Base-by-base conservation (phyloP, 768 basidiomycete genomes). In the Exsudoporus frostii region DNA sequence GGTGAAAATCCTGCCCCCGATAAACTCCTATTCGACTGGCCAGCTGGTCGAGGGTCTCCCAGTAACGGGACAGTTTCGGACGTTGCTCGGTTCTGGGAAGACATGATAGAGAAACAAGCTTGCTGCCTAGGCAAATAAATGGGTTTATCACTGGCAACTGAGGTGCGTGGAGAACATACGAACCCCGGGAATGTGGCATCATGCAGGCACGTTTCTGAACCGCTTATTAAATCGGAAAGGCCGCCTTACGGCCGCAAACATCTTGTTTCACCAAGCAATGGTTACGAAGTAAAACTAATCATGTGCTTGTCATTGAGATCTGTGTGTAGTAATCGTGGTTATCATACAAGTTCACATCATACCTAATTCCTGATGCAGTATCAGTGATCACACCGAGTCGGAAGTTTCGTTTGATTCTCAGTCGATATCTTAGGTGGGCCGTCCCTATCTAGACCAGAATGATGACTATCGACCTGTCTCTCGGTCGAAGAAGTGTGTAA, bases 61-160 rank as follows among this genome's bases (percentile, higher is more conserved):
- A 65, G 58, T 7, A 66, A 37, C 19, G 17, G 24, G 19, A 55
- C 42, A 7, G 51, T 49, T 48, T 57, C 64, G 6, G 52, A 56
- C 48, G 43, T 13, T 2, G 39, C 15, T 34, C 33, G 49, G 47
- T 29, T 30, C 14, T 51, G 22, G 45, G 50, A 32, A 10, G 63
- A 45, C 60, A 65, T 65, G 27, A 4, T 29, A 11, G 6, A 19
- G 25, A 19, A 7, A 14, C 11, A 5, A 29, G 10, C 13, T 1
- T 9, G 10, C 1, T n/a, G 22, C 20, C 20, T 15, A 10, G 22
- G 7, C 15, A 9, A 11, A 3, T 29, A 19, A 27, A 19, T 14
- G 27, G 25, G 39, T 4, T 20, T n/a, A n/a, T n/a, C n/a, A 22
- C 2, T 17, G n/a, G n/a, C 24, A n/a, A 7, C 24, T 17, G 41